Conservation (phyloP, 176 grass and related monocot genomes). For the Musa acuminata region DNA sequence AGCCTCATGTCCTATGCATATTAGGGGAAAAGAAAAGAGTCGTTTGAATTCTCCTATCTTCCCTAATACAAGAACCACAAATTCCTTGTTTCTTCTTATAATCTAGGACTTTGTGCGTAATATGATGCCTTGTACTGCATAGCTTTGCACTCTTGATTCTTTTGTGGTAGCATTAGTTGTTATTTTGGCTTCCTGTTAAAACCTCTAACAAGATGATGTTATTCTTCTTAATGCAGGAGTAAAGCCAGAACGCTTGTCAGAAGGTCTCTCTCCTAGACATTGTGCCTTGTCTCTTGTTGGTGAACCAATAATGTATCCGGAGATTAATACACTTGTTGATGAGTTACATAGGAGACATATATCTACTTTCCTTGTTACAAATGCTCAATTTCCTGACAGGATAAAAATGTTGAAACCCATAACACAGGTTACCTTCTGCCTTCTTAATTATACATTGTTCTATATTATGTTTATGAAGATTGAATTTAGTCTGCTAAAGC, state of each 20-base stretch:
- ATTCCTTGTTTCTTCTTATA: not conserved
- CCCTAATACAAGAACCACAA: too few species aligned
- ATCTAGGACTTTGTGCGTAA: not conserved
- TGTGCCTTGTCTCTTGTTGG: constrained; percentile 97
- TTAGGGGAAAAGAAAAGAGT: not conserved
- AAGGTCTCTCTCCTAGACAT: constrained; percentile 73
- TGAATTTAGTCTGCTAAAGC: not conserved
- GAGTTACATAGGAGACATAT: constrained; percentile 77
- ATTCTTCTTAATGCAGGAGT: constrained; percentile 45
- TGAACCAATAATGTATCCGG: constrained; percentile 96
- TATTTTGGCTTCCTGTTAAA: not conserved
- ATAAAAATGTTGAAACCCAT: constrained; percentile 69
- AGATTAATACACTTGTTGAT: constrained; percentile 91
- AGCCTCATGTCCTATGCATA: not conserved
- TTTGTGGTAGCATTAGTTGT: not conserved
- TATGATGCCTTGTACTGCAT: not conserved
- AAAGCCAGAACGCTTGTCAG: constrained; percentile 60
- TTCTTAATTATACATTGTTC: not conserved
- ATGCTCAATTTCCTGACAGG: constrained; percentile 95
- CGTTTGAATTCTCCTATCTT: not conserved
- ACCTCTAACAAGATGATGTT: not conserved
- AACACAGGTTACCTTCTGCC: constrained; percentile 58
- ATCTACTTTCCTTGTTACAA: constrained; percentile 94
- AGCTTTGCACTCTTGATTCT: not conserved
- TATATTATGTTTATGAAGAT: not conserved